Percentiles rank a stretch among this genome's conserved stretches.
These are phyloP conservation scores for Pseudogymnoascus destructans DNA, from an alignment of 2,329 filamentous ascomycete genomes.

Conservation along the genomic window DNA sequence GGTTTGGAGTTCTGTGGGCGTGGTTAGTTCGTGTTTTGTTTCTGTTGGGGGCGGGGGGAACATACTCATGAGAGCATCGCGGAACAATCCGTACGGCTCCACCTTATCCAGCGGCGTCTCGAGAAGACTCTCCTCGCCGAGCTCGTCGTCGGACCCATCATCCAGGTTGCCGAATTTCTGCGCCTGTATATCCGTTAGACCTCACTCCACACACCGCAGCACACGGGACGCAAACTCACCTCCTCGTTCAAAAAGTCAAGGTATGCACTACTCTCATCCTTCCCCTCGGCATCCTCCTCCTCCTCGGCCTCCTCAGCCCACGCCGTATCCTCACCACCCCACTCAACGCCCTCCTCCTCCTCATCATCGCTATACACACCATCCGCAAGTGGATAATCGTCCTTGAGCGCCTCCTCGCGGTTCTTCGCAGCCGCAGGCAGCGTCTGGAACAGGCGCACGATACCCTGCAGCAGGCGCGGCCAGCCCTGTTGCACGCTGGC, in stretches of 20 bases:
- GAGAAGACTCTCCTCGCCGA: conserved; percentile 84
- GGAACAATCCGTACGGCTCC: conserved; percentile 87
- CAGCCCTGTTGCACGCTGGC: conserved; percentile 89
- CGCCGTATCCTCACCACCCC: conserved; percentile 67
- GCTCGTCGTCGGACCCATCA: conserved; percentile 69
- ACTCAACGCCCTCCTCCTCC: conserved; percentile 55
- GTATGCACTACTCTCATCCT: conserved; percentile 88
- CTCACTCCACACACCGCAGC: neutral
- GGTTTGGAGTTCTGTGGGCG: conserved; percentile 61
- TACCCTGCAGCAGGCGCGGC: conserved; percentile 79
- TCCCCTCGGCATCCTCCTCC: conserved; percentile 44
- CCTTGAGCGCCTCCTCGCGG: conserved; percentile 81
- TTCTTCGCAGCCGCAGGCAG: conserved; percentile 79
- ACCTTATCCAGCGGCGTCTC: conserved; percentile 92
- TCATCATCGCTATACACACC: conserved; percentile 51
- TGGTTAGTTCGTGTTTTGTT: conserved; percentile 12
- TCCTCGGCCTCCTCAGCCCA: conserved; percentile 60
- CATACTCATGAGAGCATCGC: conserved; percentile 69
- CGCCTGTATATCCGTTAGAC: conserved; percentile 39
- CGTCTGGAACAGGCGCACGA: conserved; percentile 84
- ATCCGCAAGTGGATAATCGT: conserved; percentile 64
- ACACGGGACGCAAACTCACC: conserved; percentile 32
- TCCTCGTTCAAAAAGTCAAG: conserved; percentile 93
- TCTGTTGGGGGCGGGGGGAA: neutral
- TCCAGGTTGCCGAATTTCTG: conserved; percentile 67